A percentile compares a stretch with the other conserved stretches of the same genome.
These are phyloP conservation scores for Talaromyces nanjingensis DNA, from an alignment of 495 filamentous ascomycete genomes.

Conservation along the genomic window DNA sequence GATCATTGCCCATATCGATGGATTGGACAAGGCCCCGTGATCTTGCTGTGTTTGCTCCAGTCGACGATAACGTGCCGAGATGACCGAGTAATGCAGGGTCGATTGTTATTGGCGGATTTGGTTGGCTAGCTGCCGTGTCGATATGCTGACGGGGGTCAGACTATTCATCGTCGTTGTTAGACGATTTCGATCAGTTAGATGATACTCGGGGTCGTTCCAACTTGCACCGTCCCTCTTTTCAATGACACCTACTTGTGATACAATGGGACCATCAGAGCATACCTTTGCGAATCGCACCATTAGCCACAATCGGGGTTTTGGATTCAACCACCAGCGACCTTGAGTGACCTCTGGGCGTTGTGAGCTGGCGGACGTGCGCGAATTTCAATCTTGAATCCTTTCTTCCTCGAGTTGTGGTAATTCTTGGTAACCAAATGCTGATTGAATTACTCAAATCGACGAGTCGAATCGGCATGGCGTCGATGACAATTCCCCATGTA, in stretches of 20 bases:
- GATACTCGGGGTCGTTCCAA: too few species aligned
- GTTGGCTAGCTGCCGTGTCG: too few species aligned
- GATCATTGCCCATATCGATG: too few species aligned
- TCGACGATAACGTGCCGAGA: too few species aligned
- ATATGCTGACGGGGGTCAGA: too few species aligned
- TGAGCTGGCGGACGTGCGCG: constrained; percentile 4
- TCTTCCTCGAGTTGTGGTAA: constrained; percentile 9
- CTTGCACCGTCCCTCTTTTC: too few species aligned
- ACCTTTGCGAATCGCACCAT: constrained; percentile 14
- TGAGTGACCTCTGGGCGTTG: constrained; percentile 4
- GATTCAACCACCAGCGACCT: constrained; percentile 17
- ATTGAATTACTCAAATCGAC: constrained; percentile 6
- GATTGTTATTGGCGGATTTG: too few species aligned
- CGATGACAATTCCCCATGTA: constrained; percentile 16
- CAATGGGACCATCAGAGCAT: constrained; percentile 10
- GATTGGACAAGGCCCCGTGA: too few species aligned
- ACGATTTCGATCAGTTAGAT: too few species aligned
- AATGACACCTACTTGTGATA: constrained; percentile 4
- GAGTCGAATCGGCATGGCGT: constrained; percentile 7
- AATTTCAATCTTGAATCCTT: constrained; percentile 8
- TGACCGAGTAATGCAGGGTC: too few species aligned
- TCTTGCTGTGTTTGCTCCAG: too few species aligned
- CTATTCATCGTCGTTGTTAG: too few species aligned
- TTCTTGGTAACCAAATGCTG: not conserved
- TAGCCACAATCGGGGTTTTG: constrained; percentile 13